Percentiles rank a stretch among this genome's conserved stretches.
Conservation (phyloP, 2,329 filamentous ascomycete genomes). For the Verticillium nubilum region DNA sequence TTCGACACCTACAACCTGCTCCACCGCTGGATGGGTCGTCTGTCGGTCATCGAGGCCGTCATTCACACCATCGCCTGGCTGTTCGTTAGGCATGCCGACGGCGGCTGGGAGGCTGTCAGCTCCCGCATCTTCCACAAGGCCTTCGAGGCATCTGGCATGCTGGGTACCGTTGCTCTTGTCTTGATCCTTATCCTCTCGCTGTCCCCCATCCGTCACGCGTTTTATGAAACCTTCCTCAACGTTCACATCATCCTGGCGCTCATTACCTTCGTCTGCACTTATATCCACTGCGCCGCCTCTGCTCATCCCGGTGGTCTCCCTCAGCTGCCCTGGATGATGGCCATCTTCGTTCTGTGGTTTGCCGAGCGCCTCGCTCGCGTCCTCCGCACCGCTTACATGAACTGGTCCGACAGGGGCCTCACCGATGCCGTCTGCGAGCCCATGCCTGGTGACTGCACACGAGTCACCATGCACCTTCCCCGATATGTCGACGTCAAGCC, state of each 20-base stretch:
- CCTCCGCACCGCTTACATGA: conserved; percentile 58
- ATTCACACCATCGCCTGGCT: conserved; percentile 70
- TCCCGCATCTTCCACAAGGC: conserved; percentile 48
- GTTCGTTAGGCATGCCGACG: conserved; percentile 62
- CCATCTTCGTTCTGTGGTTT: conserved; percentile 72
- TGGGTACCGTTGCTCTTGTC: conserved; percentile 56
- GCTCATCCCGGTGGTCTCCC: conserved; percentile 59
- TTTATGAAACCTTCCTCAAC: conserved; percentile 95
- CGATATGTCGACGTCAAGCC: conserved; percentile 61
- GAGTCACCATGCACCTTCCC: conserved; percentile 65
- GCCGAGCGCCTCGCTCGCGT: conserved; percentile 63
- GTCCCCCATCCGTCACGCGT: conserved; percentile 82
- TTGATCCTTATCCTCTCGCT: conserved; percentile 65
- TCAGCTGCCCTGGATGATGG: conserved; percentile 69
- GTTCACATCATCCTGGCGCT: conserved; percentile 73
- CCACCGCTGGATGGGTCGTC: conserved; percentile 70
- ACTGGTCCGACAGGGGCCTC: conserved; percentile 53
- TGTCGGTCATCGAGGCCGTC: conserved; percentile 62
- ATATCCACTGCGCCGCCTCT: conserved; percentile 70
- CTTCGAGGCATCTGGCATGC: conserved; percentile 62
- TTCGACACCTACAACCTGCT: conserved; percentile 90
- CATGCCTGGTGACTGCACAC: conserved; percentile 63
- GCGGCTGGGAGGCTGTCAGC: conserved; percentile 55
- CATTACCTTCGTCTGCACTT: conserved; percentile 64
- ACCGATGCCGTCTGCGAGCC: conserved; percentile 63